These are phyloP conservation scores for Piloderma croceum DNA, from an alignment of 768 basidiomycete genomes.

Conservation along the genomic window DNA sequence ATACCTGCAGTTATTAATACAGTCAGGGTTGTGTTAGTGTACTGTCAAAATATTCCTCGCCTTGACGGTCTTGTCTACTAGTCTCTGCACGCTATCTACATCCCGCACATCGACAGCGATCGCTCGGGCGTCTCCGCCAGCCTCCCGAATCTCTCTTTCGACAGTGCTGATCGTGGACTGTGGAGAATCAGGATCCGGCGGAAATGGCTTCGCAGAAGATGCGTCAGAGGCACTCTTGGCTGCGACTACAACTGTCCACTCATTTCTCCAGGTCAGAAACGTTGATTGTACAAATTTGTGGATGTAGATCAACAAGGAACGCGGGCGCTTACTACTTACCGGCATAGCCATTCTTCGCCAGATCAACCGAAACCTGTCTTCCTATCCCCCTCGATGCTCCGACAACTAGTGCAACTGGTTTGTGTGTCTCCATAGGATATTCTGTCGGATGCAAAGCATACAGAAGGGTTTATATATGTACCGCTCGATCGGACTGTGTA, in stretches of 20 bases:
- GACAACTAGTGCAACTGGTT: conserved; percentile 14
- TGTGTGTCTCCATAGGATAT: no score
- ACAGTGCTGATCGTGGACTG: conserved; percentile 14
- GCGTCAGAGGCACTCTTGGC: conserved; percentile 15
- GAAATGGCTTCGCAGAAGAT: conserved; percentile 8
- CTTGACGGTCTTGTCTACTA: conserved; percentile 4
- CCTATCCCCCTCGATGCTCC: conserved; percentile 15
- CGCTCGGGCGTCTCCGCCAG: conserved; percentile 10
- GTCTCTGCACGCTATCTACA: conserved; percentile 5
- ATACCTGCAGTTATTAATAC: conserved; percentile 6
- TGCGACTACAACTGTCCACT: conserved; percentile 11
- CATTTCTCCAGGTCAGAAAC: no score
- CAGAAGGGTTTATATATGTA: no score
- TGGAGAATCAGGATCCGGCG: conserved; percentile 12
- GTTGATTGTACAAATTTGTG: no score
- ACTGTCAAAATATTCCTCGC: neutral
- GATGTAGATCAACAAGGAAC: no score
- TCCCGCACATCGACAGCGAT: conserved; percentile 10
- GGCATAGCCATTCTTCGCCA: conserved; percentile 12
- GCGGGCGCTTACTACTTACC: conserved; percentile 1
- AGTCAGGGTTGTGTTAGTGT: no score
- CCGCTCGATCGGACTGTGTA: no score
- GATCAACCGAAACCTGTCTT: conserved; percentile 11
- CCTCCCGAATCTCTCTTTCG: conserved; percentile 13
- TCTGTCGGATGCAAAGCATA: no score